phyloP scores from a whole-genome alignment of 805 yeast genomes.

The Lipomyces yamanashiensis region DNA sequence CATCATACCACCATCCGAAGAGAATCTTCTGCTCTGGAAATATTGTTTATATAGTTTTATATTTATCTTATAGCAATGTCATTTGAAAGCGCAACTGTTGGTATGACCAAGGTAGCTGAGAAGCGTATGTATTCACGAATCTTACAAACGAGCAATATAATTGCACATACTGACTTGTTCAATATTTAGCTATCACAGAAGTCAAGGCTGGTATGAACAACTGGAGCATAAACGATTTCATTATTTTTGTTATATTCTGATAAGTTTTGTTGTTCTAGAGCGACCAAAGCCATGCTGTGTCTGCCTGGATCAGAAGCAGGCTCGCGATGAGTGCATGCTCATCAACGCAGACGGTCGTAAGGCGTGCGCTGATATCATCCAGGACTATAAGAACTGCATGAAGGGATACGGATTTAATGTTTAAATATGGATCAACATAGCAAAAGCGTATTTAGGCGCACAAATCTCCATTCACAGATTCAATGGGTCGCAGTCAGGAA shows the following conservation, averaged over 20 bases:
- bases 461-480: no score
- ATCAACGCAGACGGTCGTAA: slow-evolving; percentile 81
- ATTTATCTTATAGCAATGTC: background rate
- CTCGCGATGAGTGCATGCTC: slow-evolving; percentile 85
- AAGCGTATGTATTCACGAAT: background rate
- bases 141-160: background rate
- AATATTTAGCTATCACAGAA: background rate
- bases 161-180: background rate
- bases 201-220: slow-evolving; percentile 11
- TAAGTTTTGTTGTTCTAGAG: slow-evolving; percentile 1
- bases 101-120: background rate
- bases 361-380: slow-evolving; percentile 74
- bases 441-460: no score
- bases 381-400: slow-evolving; percentile 85
- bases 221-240: background rate
- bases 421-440: slow-evolving; percentile 34
- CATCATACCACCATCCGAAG: no score
- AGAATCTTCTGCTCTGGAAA: background rate
- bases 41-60: background rate
- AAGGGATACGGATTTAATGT: slow-evolving; percentile 82
- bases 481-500: no score
- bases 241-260: background rate
- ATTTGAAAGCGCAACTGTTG: background rate
- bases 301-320: slow-evolving; percentile 79
- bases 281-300: slow-evolving; percentile 98